These are phyloP conservation scores for Paramyrothecium sp. DNA, from an alignment of 2,329 filamentous ascomycete species.

Conservation along the genomic window DNA sequence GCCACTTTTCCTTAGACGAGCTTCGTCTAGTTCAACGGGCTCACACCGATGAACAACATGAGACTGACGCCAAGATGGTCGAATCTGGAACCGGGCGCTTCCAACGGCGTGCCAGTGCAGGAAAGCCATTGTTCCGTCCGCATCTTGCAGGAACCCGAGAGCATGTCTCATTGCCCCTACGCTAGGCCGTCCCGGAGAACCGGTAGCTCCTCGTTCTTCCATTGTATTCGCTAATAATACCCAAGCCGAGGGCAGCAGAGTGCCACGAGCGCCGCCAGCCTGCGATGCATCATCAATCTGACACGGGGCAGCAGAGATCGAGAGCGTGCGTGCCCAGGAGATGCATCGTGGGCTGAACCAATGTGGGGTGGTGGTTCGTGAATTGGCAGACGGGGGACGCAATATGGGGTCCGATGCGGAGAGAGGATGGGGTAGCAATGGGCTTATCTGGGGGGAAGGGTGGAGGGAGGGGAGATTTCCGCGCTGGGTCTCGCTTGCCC, in stretches of 20 bases:
- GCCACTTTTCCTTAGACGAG: neutral
- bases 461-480: too few relatives aligned
- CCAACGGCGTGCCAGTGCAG: neutral
- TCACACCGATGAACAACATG: neutral
- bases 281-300: too few relatives aligned
- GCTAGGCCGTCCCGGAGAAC: neutral
- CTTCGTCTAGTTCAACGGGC: neutral
- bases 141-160: neutral
- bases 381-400: too few relatives aligned
- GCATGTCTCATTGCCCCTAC: neutral
- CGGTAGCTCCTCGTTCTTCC: neutral
- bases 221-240: too few relatives aligned
- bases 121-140: neutral
- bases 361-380: too few relatives aligned
- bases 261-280: too few relatives aligned
- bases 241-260: too few relatives aligned
- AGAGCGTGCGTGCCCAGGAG: too few relatives aligned
- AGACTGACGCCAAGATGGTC: neutral
- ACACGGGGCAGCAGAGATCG: too few relatives aligned
- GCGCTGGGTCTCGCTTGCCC: too few relatives aligned
- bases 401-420: neutral
- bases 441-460: neutral
- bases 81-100: neutral
- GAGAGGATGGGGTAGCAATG: neutral
- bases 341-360: too few relatives aligned